A percentile compares a stretch with the other conserved stretches of the same genome.
These are phyloP conservation scores for Gracilaria domingensis DNA, from an alignment of 23 red algal species.

Conservation along the genomic window DNA sequence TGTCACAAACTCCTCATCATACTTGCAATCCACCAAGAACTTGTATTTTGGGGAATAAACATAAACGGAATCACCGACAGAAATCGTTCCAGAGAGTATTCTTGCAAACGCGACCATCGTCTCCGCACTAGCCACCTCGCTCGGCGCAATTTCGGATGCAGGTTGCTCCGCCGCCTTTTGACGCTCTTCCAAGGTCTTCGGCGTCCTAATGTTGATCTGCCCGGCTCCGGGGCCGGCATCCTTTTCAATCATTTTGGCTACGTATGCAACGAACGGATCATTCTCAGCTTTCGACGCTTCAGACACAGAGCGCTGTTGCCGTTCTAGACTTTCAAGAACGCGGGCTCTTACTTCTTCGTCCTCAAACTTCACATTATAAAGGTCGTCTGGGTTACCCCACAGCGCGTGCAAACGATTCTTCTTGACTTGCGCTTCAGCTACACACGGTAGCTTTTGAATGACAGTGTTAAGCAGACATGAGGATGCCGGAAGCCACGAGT, in stretches of 20 bases:
- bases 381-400: conserved; percentile 55
- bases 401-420: conserved; percentile 58
- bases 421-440: conserved; percentile 57
- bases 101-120: conserved; percentile 81
- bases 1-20: conserved; percentile 25
- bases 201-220: conserved; percentile 69
- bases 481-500: conserved; percentile 89
- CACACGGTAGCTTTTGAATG: conserved; percentile 82
- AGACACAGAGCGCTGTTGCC: conserved; percentile 39
- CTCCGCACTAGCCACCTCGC: not conserved
- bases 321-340: conserved; percentile 42
- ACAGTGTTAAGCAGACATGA: conserved; percentile 81
- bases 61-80: conserved; percentile 66
- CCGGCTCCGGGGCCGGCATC: conserved; percentile 31
- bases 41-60: conserved; percentile 95
- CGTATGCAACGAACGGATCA: conserved; percentile 70
- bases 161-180: not conserved
- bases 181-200: conserved; percentile 47
- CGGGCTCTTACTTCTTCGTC: not conserved
- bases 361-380: not conserved
- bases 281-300: conserved; percentile 6
- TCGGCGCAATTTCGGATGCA: not conserved
- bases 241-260: conserved; percentile 82
- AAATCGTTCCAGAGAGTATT: conserved; percentile 82
- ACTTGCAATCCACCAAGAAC: conserved; percentile 41